Conservation (phyloP, 345 rosid genomes). For the Gossypium bickii region DNA sequence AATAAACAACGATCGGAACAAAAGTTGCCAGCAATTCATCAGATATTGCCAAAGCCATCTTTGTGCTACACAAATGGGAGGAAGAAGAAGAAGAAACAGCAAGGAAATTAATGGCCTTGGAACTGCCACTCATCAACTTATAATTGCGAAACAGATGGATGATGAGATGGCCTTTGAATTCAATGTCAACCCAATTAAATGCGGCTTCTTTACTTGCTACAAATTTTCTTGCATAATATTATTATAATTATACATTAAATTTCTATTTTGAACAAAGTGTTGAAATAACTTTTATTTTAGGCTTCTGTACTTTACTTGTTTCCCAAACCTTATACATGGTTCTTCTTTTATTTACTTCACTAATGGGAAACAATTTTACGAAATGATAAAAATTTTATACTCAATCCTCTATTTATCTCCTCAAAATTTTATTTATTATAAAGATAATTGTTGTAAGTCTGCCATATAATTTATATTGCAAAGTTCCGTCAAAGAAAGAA, state of each 20-base stretch:
- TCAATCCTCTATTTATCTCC: no score
- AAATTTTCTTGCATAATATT: background rate
- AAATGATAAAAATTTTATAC: no score
- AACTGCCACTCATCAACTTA: background rate
- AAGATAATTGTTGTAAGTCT: no score
- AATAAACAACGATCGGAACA: conserved; percentile 64
- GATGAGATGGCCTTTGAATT: background rate
- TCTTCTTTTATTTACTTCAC: no score
- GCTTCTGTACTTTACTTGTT: no score
- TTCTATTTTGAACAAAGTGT: background rate
- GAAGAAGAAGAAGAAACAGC: background rate
- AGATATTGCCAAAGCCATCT: conserved; percentile 30
- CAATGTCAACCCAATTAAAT: background rate
- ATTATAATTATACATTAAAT: background rate
- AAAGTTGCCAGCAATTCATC: conserved; percentile 79
- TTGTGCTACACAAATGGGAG: background rate
- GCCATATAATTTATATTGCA: no score
- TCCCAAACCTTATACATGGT: no score
- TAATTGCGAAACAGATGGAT: background rate
- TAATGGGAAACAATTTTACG: no score
- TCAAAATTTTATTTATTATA: no score
- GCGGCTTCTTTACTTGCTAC: background rate
- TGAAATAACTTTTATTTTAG: background rate
- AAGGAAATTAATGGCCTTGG: background rate
- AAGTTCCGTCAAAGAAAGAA: no score